Percentiles rank a stretch among this genome's conserved stretches.
These are phyloP conservation scores for Mycena chlorophos DNA, from an alignment of 768 basidiomycete genomes.

Conservation along the genomic window DNA sequence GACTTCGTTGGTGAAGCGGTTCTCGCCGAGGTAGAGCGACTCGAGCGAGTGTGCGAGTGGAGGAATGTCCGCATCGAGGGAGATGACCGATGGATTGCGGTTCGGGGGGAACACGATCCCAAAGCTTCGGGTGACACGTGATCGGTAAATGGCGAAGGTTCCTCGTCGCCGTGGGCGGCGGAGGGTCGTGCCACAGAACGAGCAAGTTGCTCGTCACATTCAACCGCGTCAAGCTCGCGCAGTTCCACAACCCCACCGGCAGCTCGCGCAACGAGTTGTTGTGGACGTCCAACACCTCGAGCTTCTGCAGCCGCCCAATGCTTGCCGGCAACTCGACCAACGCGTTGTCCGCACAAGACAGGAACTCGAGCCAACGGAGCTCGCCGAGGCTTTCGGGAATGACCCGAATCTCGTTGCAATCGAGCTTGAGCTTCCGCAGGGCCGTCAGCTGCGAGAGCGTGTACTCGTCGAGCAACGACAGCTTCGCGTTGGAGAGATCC, in stretches of 20 bases:
- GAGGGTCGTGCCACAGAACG: conserved; percentile 68
- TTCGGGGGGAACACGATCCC: conserved; percentile 24
- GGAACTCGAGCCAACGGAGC: conserved; percentile 63
- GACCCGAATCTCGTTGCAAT: conserved; percentile 82
- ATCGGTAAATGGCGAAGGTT: not conserved
- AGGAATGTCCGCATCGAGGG: conserved; percentile 32
- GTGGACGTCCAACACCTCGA: conserved; percentile 81
- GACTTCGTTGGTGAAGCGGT: conserved; percentile 77
- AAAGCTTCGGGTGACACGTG: conserved; percentile 24
- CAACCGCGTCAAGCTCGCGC: conserved; percentile 65
- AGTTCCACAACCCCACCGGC: conserved; percentile 81
- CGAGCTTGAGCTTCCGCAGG: conserved; percentile 70
- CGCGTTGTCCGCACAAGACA: conserved; percentile 92
- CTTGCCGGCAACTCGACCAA: conserved; percentile 72
- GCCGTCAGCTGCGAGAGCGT: conserved; percentile 72
- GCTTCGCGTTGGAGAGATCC: conserved; percentile 85
- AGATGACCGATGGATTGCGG: conserved; percentile 36
- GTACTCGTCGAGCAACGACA: conserved; percentile 77
- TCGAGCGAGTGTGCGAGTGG: conserved; percentile 73
- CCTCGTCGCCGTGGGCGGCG: conserved; percentile 30
- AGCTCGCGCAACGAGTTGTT: conserved; percentile 85
- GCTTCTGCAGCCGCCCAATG: conserved; percentile 73
- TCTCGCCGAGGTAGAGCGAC: conserved; percentile 87
- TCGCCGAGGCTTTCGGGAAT: conserved; percentile 84
- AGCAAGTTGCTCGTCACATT: conserved; percentile 91